Percentiles rank a stretch among this genome's conserved stretches.
Conservation (phyloP, 177 flowering plant genomes). For the Vitis hybrid region DNA sequence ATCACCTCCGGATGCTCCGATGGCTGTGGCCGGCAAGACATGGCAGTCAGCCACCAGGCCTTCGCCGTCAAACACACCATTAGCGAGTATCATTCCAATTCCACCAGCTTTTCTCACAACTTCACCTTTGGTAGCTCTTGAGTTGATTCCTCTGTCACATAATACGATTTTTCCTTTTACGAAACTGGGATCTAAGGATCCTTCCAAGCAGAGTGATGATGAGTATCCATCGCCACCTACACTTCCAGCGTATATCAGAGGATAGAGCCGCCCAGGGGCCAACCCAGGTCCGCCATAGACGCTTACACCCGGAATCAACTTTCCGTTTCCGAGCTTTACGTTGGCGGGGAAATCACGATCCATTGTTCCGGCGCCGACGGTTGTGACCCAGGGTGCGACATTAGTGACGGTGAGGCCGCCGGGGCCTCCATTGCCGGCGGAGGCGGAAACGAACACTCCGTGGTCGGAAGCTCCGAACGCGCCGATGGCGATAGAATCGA, state of each 20-base stretch:
- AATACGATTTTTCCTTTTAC: slow-evolving; percentile 83
- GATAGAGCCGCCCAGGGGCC: slow-evolving; percentile 45
- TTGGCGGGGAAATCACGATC: slow-evolving; percentile 88
- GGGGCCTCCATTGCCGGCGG: slow-evolving; percentile 96
- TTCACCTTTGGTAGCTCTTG: slow-evolving; percentile 76
- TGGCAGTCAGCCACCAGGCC: slow-evolving; percentile 93
- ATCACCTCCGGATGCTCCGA: slow-evolving; percentile 70
- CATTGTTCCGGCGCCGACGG: slow-evolving; percentile 87
- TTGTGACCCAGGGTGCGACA: slow-evolving; percentile 93
- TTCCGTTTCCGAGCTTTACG: slow-evolving; percentile 76
- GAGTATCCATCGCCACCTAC: slow-evolving; percentile 83
- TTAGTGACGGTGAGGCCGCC: slow-evolving; percentile 83
- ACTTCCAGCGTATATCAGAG: slow-evolving; percentile 70
- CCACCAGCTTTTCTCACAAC: slow-evolving; percentile 90
- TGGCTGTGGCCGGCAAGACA: slow-evolving; percentile 81
- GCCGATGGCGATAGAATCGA: slow-evolving; percentile 82
- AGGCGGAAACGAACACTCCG: slow-evolving; percentile 88
- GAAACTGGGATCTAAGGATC: slow-evolving; percentile 56
- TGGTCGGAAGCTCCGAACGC: slow-evolving; percentile 70
- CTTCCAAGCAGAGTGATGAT: slow-evolving; percentile 81
- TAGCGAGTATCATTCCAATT: slow-evolving; percentile 84
- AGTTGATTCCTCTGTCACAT: slow-evolving; percentile 87
- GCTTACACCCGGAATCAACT: slow-evolving; percentile 55
- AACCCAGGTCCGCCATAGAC: slow-evolving; percentile 77
- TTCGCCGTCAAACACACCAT: slow-evolving; percentile 90